phyloP scores from a whole-genome alignment of 306 rosid species.

The Cicer chorassanicum region DNA sequence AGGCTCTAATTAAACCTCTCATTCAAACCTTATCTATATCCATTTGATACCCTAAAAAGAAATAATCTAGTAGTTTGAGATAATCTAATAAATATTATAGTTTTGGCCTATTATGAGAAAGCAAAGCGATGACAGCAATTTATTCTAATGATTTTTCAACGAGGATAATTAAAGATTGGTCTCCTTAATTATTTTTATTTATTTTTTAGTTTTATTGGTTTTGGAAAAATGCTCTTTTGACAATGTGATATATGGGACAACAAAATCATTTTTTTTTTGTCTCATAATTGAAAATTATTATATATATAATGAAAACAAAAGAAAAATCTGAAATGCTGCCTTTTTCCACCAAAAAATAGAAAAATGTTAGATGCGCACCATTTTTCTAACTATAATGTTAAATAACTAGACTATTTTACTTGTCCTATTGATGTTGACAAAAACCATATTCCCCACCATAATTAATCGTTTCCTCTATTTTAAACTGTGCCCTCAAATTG shows the following conservation, averaged over 20 bases:
- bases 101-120: not conserved
- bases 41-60: not conserved
- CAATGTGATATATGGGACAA: no score
- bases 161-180: not conserved
- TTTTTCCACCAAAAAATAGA: not conserved
- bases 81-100: slow-evolving; percentile 6
- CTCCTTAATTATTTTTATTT: not conserved
- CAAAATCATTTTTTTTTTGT: no score
- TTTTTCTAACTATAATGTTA: slow-evolving; percentile 39
- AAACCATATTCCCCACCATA: slow-evolving; percentile 8
- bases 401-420: slow-evolving; percentile 28
- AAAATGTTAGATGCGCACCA: not conserved
- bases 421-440: slow-evolving; percentile 39
- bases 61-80: not conserved
- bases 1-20: not conserved
- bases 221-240: no score
- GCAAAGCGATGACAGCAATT: no score
- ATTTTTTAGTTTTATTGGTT: no score
- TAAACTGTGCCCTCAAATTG: slow-evolving; percentile 16
- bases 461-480: slow-evolving; percentile 8
- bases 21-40: not conserved
- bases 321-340: no score
- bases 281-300: no score
- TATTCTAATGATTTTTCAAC: not conserved
- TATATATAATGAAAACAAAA: no score